Percentiles rank a stretch among this genome's conserved stretches.
Evolutionary conservation across 257 asterid genomes (phyloP).

Genomic region (Solanum appendiculatum): DNA sequence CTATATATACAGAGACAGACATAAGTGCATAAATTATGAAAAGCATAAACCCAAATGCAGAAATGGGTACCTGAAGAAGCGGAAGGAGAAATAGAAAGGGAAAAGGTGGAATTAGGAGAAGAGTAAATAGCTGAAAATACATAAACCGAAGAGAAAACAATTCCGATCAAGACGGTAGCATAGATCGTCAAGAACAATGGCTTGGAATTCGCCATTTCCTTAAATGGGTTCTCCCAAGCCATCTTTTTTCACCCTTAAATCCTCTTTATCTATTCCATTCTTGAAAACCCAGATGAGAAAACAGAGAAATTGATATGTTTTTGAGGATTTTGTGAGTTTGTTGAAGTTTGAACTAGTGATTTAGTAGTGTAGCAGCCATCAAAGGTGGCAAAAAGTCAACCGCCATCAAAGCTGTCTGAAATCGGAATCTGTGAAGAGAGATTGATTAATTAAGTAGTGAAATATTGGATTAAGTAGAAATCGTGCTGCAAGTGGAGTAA

Average conservation of each 20-base stretch:
- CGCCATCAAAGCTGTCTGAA: not conserved
- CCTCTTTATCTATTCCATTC: not conserved
- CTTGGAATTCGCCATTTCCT: constrained; percentile 72
- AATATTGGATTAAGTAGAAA: not conserved
- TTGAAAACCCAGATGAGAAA: not conserved
- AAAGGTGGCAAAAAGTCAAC: not conserved
- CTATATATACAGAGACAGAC: not conserved
- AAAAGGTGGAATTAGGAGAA: constrained; percentile 32
- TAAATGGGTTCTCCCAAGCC: constrained; percentile 30
- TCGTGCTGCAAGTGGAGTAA: not conserved
- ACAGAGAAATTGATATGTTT: not conserved
- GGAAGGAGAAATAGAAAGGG: constrained; percentile 28
- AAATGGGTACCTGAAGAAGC: constrained; percentile 5
- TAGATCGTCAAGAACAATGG: constrained; percentile 81
- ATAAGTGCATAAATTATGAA: not conserved
- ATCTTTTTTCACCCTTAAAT: not conserved
- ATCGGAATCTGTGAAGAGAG: not conserved
- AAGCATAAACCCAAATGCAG: not conserved
- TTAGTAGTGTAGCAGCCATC: not conserved
- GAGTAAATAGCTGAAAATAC: constrained; percentile 82
- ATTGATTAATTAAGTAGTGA: not conserved
- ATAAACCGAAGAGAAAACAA: constrained; percentile 62
- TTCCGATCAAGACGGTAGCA: constrained; percentile 64
- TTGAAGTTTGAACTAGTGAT: not conserved
- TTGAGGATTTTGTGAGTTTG: not conserved